phyloP scores from a whole-genome alignment of 2,329 filamentous ascomycete species.

The Microdochium bolleyi region DNA sequence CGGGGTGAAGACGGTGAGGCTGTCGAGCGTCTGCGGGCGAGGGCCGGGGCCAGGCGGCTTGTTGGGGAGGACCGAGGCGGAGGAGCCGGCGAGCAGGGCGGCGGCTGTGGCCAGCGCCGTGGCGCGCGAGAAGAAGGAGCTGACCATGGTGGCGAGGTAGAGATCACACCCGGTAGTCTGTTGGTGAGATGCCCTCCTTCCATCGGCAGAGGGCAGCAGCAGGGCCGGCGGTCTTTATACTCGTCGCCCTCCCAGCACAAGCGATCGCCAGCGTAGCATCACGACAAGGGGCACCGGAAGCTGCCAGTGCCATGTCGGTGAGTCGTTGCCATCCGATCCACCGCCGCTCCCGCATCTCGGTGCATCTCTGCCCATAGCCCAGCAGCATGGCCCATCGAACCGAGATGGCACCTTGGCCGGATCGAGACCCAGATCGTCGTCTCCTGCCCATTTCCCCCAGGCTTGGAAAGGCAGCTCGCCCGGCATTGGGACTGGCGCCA shows the following conservation, averaged over 20 bases:
- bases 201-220: too few relatives aligned
- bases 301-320: too few relatives aligned
- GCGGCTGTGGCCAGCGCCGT: not conserved
- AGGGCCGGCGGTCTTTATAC: not conserved
- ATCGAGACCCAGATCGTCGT: not conserved
- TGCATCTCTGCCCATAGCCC: not conserved
- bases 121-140: not conserved
- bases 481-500: not conserved
- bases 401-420: too few relatives aligned
- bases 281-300: too few relatives aligned
- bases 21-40: not conserved
- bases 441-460: not conserved
- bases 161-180: too few relatives aligned
- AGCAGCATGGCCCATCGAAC: not conserved
- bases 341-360: not conserved
- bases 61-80: not conserved
- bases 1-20: slow-evolving; percentile 31
- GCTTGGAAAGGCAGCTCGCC: too few relatives aligned
- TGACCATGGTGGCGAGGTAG: not conserved
- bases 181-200: too few relatives aligned
- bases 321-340: not conserved
- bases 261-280: not conserved
- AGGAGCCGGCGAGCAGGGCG: not conserved
- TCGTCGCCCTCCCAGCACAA: not conserved
- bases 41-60: not conserved